These are phyloP conservation scores for Ceratocystis ficicola DNA, from an alignment of 2,329 filamentous ascomycete genomes.

Conservation along the genomic window DNA sequence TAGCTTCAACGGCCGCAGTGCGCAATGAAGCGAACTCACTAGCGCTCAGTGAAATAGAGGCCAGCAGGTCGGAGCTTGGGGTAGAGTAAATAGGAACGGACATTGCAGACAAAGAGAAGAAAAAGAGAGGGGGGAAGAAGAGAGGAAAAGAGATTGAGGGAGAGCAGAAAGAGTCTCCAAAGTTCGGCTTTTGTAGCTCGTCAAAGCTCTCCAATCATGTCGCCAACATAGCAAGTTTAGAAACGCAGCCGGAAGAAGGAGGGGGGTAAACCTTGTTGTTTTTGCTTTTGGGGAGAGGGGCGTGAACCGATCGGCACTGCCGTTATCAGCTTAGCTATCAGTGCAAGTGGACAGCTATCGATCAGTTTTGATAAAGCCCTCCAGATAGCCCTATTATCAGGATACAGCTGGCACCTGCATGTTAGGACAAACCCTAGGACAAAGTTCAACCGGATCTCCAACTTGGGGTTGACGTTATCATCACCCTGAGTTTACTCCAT, in stretches of 20 bases:
- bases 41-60: slow-evolving; percentile 38
- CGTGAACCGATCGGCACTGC: not conserved
- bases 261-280: not conserved
- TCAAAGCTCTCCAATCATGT: not conserved
- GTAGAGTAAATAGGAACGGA: slow-evolving; percentile 25
- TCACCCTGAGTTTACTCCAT: not conserved
- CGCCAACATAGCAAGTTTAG: not conserved
- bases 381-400: not conserved
- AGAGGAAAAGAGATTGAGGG: not conserved
- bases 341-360: not conserved
- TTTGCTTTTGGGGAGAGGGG: not conserved
- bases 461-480: not conserved
- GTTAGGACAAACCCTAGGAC: not conserved
- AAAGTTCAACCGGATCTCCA: not conserved
- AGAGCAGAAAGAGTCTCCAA: not conserved
- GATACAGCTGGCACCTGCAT: too few species aligned
- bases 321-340: not conserved
- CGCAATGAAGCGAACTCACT: slow-evolving; percentile 55
- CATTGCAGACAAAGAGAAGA: slow-evolving; percentile 6
- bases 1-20: slow-evolving; percentile 54
- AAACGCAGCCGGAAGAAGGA: slow-evolving; percentile 2
- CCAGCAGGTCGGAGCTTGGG: slow-evolving; percentile 27
- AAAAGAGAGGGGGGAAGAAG: not conserved
- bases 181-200: not conserved
- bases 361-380: not conserved